Evolutionary conservation across 768 basidiomycete species (phyloP).

Genomic region (Tephrocybe sp.): DNA sequence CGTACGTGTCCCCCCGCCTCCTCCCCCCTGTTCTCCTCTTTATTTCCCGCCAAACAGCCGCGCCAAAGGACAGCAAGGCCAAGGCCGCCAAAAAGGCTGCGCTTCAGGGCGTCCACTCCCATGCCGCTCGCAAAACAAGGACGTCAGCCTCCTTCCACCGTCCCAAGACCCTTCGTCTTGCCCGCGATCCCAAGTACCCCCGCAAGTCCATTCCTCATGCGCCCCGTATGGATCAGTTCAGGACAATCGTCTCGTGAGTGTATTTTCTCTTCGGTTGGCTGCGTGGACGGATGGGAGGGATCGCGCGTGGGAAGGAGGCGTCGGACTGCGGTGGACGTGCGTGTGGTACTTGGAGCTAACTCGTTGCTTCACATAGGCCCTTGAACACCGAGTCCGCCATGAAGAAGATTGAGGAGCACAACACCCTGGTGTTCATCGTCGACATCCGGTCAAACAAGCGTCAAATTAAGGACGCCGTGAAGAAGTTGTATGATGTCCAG

Average conservation of each 20-base stretch:
- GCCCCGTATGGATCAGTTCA: constrained; percentile 95
- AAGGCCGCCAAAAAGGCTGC: constrained; percentile 97
- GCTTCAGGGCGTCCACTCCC: constrained; percentile 80
- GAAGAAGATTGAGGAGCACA: constrained; percentile 99
- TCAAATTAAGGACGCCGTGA: constrained; percentile 99
- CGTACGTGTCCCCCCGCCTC: constrained; percentile 28
- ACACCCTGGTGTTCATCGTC: constrained; percentile 98
- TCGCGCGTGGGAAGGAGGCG: background rate
- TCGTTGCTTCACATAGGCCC: constrained; percentile 49
- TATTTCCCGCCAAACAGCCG: constrained; percentile 21
- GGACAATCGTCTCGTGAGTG: constrained; percentile 87
- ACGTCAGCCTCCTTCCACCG: constrained; percentile 92
- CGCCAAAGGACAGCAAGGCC: constrained; percentile 66
- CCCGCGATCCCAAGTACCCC: constrained; percentile 90
- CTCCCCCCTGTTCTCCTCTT: background rate
- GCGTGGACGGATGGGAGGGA: background rate
- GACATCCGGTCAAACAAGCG: constrained; percentile 96
- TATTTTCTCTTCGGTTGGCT: background rate
- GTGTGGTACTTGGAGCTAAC: background rate
- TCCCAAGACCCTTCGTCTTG: constrained; percentile 87
- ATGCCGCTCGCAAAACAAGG: constrained; percentile 78
- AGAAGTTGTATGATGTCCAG: constrained; percentile 98
- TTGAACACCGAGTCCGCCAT: constrained; percentile 96
- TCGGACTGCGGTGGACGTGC: background rate
- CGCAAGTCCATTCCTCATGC: constrained; percentile 91